phyloP scores from a whole-genome alignment of 2,329 filamentous ascomycete species.

The Paecilomyces variotii region DNA sequence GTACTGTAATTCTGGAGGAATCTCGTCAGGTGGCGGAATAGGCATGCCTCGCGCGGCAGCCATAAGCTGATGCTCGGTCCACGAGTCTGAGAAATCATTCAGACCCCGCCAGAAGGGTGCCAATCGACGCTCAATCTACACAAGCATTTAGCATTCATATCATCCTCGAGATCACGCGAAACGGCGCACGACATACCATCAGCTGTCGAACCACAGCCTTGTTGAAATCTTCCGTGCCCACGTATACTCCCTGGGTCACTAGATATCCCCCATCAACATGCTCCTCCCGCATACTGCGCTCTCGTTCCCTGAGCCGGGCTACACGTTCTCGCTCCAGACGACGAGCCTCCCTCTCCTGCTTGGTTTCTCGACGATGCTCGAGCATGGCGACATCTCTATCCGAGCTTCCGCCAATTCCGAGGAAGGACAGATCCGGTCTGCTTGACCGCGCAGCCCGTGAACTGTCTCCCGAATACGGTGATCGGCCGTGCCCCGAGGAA shows the following conservation, averaged over 20 bases:
- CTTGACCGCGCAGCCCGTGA: slow-evolving; percentile 45
- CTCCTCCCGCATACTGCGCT: slow-evolving; percentile 84
- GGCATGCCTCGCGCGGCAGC: slow-evolving; percentile 77
- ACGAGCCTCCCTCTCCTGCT: slow-evolving; percentile 81
- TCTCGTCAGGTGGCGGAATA: slow-evolving; percentile 75
- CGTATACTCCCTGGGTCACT: slow-evolving; percentile 90
- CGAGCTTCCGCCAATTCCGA: slow-evolving; percentile 44
- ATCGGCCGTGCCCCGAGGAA: slow-evolving; percentile 19
- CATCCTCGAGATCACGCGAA: slow-evolving; percentile 1
- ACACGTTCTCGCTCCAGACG: slow-evolving; percentile 73
- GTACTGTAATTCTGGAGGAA: slow-evolving; percentile 59
- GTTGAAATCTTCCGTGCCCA: slow-evolving; percentile 85
- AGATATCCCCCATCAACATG: slow-evolving; percentile 90
- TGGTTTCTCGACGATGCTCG: slow-evolving; percentile 71
- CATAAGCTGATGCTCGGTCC: slow-evolving; percentile 93
- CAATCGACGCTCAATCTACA: slow-evolving; percentile 82
- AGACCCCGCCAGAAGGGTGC: slow-evolving; percentile 95
- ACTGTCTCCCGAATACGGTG: slow-evolving; percentile 29
- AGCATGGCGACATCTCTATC: slow-evolving; percentile 44
- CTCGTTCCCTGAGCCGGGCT: slow-evolving; percentile 70
- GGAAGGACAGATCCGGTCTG: slow-evolving; percentile 52
- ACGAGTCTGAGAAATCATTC: slow-evolving; percentile 77
- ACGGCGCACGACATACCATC: slow-evolving; percentile 54
- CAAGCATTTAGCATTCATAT: slow-evolving; percentile 7
- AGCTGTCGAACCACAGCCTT: slow-evolving; percentile 81